These are phyloP conservation scores for Micractinium conductrix DNA, from an alignment of 139 green algal species.

Conservation along the genomic window DNA sequence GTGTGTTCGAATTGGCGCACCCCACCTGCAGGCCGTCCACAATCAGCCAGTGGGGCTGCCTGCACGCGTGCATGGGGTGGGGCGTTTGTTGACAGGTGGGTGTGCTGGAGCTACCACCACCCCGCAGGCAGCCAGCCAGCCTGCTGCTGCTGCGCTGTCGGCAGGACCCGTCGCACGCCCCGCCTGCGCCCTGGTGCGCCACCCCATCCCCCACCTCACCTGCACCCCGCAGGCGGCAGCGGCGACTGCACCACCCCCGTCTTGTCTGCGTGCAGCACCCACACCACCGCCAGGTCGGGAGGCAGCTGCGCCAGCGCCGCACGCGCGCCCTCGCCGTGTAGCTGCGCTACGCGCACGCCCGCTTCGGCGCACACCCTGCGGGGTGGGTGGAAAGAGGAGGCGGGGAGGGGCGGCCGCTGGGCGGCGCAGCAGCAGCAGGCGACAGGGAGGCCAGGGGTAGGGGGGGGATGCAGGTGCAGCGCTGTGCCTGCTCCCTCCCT, in stretches of 20 bases:
- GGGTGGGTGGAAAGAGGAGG: no score
- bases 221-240: conserved; percentile 37
- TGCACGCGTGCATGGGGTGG: conserved; percentile 2
- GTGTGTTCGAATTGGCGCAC: no score
- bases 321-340: conserved; percentile 71
- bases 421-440: no score
- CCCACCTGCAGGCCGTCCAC: conserved; percentile 81
- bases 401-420: no score
- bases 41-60: conserved; percentile 75
- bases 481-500: not conserved
- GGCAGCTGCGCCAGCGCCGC: conserved; percentile 45
- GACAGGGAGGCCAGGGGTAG: not conserved
- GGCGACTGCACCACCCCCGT: conserved; percentile 63
- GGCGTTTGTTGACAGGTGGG: no score
- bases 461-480: not conserved
- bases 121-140: no score
- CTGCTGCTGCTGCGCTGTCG: no score
- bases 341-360: conserved; percentile 66
- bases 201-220: no score
- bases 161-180: no score
- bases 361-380: conserved; percentile 49
- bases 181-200: no score
- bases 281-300: conserved; percentile 64
- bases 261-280: conserved; percentile 72
- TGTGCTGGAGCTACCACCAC: no score